Conservation (phyloP, 148 eudicot genomes). For the Arbutus unedo region DNA sequence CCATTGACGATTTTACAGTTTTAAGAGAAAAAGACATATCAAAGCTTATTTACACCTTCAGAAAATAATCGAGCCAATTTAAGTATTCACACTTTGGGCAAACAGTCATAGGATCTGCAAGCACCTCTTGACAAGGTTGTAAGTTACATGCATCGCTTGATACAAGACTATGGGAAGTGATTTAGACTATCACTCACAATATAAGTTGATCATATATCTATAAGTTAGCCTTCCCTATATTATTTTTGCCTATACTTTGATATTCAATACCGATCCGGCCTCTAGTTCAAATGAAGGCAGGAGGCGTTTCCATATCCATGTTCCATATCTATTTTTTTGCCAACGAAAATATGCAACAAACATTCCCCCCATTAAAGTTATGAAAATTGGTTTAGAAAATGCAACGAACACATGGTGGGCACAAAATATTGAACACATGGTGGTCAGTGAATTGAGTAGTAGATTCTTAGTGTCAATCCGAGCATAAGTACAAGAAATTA, state of each 20-base stretch:
- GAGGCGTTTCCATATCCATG: no score
- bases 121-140: neutral
- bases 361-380: no score
- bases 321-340: no score
- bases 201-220: neutral
- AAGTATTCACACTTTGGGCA: neutral
- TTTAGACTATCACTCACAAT: neutral
- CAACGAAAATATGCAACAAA: no score
- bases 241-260: neutral
- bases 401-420: no score
- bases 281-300: no score
- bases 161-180: neutral
- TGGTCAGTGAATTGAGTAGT: no score
- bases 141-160: neutral
- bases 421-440: no score
- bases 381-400: no score
- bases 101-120: neutral
- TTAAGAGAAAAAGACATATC: neutral
- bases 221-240: neutral
- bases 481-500: no score
- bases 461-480: no score
- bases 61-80: neutral
- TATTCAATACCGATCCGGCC: no score
- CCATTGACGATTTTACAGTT: neutral
- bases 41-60: neutral